Evolutionary conservation across 2,329 filamentous ascomycete genomes (phyloP).

Genomic region (Aspergillus neotritici): DNA sequence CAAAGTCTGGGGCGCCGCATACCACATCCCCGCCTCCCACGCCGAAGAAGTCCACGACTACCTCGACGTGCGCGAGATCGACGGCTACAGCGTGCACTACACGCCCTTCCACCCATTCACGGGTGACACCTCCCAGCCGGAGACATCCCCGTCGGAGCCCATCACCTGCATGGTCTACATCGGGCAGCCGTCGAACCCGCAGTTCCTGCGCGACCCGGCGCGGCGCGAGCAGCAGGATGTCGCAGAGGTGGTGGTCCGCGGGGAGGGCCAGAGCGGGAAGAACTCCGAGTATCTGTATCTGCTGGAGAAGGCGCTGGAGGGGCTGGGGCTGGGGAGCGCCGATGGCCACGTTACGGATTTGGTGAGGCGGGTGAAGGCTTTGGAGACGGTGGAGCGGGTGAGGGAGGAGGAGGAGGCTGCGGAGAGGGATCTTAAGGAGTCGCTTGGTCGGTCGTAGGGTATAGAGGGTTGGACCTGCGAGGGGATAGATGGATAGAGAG

Average conservation of each 20-base stretch:
- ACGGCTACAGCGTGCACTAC: conserved; percentile 92
- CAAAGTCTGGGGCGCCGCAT: conserved; percentile 86
- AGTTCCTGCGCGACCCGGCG: conserved; percentile 60
- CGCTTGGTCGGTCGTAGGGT: conserved; percentile 14
- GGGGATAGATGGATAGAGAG: background rate
- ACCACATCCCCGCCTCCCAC: conserved; percentile 67
- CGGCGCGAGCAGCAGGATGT: conserved; percentile 70
- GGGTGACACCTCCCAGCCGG: conserved; percentile 6
- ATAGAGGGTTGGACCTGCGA: conserved; percentile 8
- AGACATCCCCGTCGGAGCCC: conserved; percentile 17
- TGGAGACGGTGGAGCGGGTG: conserved; percentile 45
- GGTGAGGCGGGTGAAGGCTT: conserved; percentile 61
- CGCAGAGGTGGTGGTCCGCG: conserved; percentile 72
- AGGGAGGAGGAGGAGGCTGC: conserved; percentile 30
- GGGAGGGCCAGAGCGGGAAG: conserved; percentile 75
- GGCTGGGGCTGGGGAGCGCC: conserved; percentile 67
- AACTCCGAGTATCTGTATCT: conserved; percentile 86
- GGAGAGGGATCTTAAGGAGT: conserved; percentile 23
- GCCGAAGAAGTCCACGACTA: conserved; percentile 81
- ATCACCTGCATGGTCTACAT: conserved; percentile 77
- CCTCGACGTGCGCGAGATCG: conserved; percentile 94
- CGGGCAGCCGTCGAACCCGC: conserved; percentile 84
- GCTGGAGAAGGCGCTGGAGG: conserved; percentile 68
- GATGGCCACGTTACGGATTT: conserved; percentile 84
- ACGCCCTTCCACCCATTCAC: conserved; percentile 68